Percentiles rank a stretch among this genome's conserved stretches.
Conservation (phyloP, 495 filamentous ascomycete species). For the Chaetomium fimeti region DNA sequence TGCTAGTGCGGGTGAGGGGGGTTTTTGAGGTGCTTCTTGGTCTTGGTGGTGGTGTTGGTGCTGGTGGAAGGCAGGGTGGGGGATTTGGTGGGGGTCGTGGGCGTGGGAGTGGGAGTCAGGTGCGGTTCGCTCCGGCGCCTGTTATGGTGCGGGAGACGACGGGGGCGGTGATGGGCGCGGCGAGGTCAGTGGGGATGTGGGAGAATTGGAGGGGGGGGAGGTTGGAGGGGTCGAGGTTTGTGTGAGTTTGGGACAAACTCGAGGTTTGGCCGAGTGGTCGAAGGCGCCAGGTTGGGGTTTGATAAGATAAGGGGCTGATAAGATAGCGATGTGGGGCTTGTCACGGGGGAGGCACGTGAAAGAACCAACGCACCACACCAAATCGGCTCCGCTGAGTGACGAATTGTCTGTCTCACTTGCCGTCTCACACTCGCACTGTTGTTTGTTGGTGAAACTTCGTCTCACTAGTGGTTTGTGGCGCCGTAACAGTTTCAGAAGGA, state of each 20-base stretch:
- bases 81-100: neutral
- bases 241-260: constrained; percentile 1
- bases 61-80: neutral
- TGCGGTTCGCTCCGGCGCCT: constrained; percentile 2
- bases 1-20: constrained; percentile 14
- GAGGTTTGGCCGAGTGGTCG: no score
- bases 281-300: no score
- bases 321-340: no score
- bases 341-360: no score
- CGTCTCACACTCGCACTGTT: no score
- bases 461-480: no score
- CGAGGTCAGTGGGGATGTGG: constrained; percentile 11
- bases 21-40: constrained; percentile 8
- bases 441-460: no score
- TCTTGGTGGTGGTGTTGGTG: neutral
- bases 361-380: no score
- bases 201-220: constrained; percentile 14
- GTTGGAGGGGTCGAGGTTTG: neutral
- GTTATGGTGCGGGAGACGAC: neutral
- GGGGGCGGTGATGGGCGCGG: neutral
- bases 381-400: no score
- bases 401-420: no score
- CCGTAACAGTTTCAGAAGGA: no score
- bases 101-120: neutral
- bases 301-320: no score